Evolutionary conservation across 805 yeast genomes (phyloP), one percentile per base, ranked within the genome.

Genomic region (Metschnikowia corniflorae): DNA sequence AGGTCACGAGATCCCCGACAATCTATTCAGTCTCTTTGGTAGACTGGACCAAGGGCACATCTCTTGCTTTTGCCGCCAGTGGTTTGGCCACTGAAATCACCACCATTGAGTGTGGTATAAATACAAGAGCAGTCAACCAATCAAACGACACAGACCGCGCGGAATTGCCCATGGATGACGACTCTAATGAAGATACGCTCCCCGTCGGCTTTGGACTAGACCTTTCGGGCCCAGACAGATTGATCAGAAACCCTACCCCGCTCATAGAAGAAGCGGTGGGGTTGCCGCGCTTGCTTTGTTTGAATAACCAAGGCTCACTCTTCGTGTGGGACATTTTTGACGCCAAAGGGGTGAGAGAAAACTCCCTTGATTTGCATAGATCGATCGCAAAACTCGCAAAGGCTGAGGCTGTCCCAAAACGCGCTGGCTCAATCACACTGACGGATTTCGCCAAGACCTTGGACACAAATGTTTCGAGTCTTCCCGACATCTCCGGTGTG

Each of bases 91-190:
- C 84, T 3, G 95, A 85, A 37, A 51, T 84, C 12, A 59, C 75
- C 6, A 59, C 80, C 47, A 61, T 37, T 5, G 44, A 39, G 16
- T 29, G 51, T 9, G 49, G 46, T 5, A 30, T 32, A 4, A 26
- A 46, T 1, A 23, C 47, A 3, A 31, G 40, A 12, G 28, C 51
- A 2, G 50, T 81, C 1, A 62, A 62, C 20, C 80, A 80, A 7
- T 57, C 73, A 3, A 83, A 82, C 47, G 96, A 88, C 51, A 66
- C 80, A 4, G 78, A 77, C 49, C 70, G 84, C 33, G 95, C 95
- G 0, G 71, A 77, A 17, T 63, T 86, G 44, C 95, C 96, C 1
- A 64, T 86, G 47, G 77, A 76, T 51, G 80, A 77, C 7, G 80
- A 68, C 2, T 64, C 80, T 1, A 80, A 74, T 30, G 80, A 73